A percentile compares a stretch with the other conserved stretches of the same genome.
These are phyloP conservation scores for Astrephomene gubernaculifera DNA, from an alignment of 139 green algal species.

Conservation along the genomic window DNA sequence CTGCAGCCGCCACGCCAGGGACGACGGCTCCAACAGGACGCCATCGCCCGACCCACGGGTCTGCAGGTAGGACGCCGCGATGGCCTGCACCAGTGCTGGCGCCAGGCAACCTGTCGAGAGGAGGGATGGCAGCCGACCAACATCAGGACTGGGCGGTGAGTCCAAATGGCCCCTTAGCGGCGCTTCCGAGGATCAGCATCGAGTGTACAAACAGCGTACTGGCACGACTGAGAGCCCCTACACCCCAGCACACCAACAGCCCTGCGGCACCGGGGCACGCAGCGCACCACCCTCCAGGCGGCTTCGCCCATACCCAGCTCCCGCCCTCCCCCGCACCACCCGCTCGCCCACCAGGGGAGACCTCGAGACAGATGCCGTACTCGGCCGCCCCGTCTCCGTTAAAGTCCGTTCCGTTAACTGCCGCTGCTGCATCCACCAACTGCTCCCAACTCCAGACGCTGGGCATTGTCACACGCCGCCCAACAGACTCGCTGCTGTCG, in stretches of 20 bases:
- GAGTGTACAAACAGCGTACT: no score
- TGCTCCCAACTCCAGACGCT: constrained; percentile 29
- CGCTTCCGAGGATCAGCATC: no score
- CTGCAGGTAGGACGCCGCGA: constrained; percentile 26
- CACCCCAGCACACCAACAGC: no score
- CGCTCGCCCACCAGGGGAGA: neutral
- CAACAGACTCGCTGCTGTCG: neutral
- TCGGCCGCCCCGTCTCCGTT: constrained; percentile 16
- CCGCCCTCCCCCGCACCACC: no score
- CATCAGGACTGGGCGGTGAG: no score
- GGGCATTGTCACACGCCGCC: neutral
- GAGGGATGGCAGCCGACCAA: no score
- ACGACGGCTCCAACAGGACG: neutral
- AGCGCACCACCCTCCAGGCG: no score
- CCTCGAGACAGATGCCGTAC: constrained; percentile 33
- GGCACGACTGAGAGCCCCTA: no score
- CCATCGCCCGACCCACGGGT: constrained; percentile 11
- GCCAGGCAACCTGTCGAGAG: constrained; percentile 8
- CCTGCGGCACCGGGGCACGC: no score
- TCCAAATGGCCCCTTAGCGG: no score
- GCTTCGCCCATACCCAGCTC: no score
- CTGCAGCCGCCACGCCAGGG: constrained; percentile 12
- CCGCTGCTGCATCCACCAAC: constrained; percentile 30
- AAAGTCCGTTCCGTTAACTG: constrained; percentile 36
- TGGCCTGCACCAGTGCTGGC: constrained; percentile 19